Evolutionary conservation across 2,329 filamentous ascomycete species (phyloP).

Genomic region (Alternaria sp.): DNA sequence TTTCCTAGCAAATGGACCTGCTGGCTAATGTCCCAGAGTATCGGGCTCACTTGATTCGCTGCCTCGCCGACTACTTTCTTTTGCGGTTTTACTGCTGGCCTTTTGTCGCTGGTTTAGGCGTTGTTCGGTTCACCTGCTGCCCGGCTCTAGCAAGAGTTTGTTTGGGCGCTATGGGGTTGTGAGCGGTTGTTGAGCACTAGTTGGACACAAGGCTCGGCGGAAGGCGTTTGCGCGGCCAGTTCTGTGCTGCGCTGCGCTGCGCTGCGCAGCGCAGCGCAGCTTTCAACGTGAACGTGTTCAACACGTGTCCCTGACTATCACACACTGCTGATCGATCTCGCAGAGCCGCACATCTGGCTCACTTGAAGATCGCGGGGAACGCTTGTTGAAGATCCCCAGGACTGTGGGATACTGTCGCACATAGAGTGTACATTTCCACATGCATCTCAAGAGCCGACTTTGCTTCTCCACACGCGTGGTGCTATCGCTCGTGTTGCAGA

Average conservation of each 20-base stretch:
- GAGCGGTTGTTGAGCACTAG: slow-evolving; percentile 8
- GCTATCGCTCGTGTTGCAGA: slow-evolving; percentile 7
- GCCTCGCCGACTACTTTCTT: slow-evolving; percentile 26
- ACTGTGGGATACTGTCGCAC: slow-evolving; percentile 24
- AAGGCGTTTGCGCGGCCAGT: neutral
- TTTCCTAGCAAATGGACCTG: slow-evolving; percentile 13
- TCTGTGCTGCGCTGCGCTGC: neutral
- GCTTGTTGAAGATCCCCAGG: slow-evolving; percentile 32
- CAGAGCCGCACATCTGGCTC: slow-evolving; percentile 36
- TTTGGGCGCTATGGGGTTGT: slow-evolving; percentile 3
- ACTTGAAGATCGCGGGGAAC: slow-evolving; percentile 26
- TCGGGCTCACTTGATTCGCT: slow-evolving; percentile 25
- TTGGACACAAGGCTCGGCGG: neutral
- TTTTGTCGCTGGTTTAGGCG: slow-evolving; percentile 10
- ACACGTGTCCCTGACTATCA: slow-evolving; percentile 17
- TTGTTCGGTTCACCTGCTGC: slow-evolving; percentile 18
- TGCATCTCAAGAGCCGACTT: slow-evolving; percentile 11
- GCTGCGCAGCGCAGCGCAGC: neutral
- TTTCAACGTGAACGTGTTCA: slow-evolving; percentile 8
- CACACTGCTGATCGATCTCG: slow-evolving; percentile 13
- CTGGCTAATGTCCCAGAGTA: slow-evolving; percentile 22
- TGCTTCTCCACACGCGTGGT: slow-evolving; percentile 18
- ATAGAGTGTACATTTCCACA: slow-evolving; percentile 6
- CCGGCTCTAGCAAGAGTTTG: slow-evolving; percentile 9
- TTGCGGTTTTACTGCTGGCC: slow-evolving; percentile 7